Conservation (phyloP, 2,329 filamentous ascomycete genomes). For the Rosellinia necatrix region DNA sequence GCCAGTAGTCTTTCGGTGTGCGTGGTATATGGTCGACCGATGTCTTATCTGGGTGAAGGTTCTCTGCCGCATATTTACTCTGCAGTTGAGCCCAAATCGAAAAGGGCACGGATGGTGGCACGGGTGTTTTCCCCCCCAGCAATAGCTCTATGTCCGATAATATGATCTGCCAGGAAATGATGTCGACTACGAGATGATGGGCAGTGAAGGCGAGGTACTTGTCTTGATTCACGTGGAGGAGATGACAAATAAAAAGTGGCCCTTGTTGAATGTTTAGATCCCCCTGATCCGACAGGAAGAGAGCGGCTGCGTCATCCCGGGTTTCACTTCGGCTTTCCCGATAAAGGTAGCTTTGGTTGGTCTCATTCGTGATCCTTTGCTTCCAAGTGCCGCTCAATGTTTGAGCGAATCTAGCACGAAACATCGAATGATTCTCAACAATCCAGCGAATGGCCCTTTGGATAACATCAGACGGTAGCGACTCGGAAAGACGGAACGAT, state of each 20-base stretch:
- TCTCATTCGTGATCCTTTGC: slow-evolving; percentile 1
- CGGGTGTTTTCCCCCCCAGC: neutral
- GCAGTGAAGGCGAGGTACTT: slow-evolving; percentile 6
- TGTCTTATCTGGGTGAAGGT: neutral
- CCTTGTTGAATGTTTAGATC: slow-evolving; percentile 16
- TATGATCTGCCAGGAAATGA: slow-evolving; percentile 18
- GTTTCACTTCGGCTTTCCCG: neutral
- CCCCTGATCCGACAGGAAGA: slow-evolving; percentile 7
- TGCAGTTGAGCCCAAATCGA: slow-evolving; percentile 18
- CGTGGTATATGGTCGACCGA: neutral
- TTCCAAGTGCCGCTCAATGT: neutral
- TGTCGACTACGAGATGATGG: slow-evolving; percentile 22
- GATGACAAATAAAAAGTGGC: slow-evolving; percentile 2
- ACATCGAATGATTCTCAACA: slow-evolving; percentile 20
- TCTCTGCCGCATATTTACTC: slow-evolving; percentile 6
- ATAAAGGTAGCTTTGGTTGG: neutral
- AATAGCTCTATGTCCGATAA: slow-evolving; percentile 8
- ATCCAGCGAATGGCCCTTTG: slow-evolving; percentile 6
- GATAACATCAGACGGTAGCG: neutral
- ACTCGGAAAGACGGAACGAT: neutral
- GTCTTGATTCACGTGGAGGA: neutral
- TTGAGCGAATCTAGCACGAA: slow-evolving; percentile 17
- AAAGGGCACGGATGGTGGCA: slow-evolving; percentile 3
- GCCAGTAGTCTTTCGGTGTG: slow-evolving; percentile 1
- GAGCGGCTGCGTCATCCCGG: neutral